A percentile compares a stretch with the other conserved stretches of the same genome.
Evolutionary conservation across 441 rosid species (phyloP).

Genomic region (Erodium chrysanthum): DNA sequence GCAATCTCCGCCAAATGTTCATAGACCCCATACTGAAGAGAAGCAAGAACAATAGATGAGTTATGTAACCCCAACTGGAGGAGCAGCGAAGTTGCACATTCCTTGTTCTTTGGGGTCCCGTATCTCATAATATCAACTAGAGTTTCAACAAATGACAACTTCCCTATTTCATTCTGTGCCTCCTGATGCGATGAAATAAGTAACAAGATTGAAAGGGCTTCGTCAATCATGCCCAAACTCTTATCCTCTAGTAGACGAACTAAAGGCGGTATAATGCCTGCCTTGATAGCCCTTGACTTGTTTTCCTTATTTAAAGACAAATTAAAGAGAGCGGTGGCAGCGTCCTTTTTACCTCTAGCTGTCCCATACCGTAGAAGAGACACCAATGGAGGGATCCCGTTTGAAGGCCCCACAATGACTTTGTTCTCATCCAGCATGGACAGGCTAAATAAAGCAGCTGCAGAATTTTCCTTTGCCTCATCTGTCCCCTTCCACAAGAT

Average conservation of each 20-base stretch:
- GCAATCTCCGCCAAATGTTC: slow-evolving; percentile 36
- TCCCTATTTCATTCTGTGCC: slow-evolving; percentile 34
- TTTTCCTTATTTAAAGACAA: slow-evolving; percentile 39
- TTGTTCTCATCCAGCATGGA: slow-evolving; percentile 55
- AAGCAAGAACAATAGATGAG: slow-evolving; percentile 34
- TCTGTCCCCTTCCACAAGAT: slow-evolving; percentile 38
- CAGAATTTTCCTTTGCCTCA: slow-evolving; percentile 53
- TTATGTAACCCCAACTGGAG: slow-evolving; percentile 40
- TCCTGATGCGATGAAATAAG: slow-evolving; percentile 38
- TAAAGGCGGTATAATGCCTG: slow-evolving; percentile 40
- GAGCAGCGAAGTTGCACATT: slow-evolving; percentile 45
- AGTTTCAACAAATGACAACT: slow-evolving; percentile 30
- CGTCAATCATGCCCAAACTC: slow-evolving; percentile 45
- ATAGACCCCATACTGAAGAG: slow-evolving; percentile 50
- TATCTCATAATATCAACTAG: slow-evolving; percentile 36
- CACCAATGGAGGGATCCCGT: slow-evolving; percentile 49
- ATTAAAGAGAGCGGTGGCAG: slow-evolving; percentile 54
- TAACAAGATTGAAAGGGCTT: slow-evolving; percentile 46
- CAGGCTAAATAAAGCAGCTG: slow-evolving; percentile 51
- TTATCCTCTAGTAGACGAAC: slow-evolving; percentile 35
- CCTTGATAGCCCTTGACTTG: slow-evolving; percentile 42
- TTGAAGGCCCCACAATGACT: slow-evolving; percentile 32
- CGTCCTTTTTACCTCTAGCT: slow-evolving; percentile 49
- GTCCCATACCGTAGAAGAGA: slow-evolving; percentile 38
- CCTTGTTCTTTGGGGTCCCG: slow-evolving; percentile 58